phyloP scores from a whole-genome alignment of 2,329 filamentous ascomycete genomes.

The Hirsutella thompsonii region DNA sequence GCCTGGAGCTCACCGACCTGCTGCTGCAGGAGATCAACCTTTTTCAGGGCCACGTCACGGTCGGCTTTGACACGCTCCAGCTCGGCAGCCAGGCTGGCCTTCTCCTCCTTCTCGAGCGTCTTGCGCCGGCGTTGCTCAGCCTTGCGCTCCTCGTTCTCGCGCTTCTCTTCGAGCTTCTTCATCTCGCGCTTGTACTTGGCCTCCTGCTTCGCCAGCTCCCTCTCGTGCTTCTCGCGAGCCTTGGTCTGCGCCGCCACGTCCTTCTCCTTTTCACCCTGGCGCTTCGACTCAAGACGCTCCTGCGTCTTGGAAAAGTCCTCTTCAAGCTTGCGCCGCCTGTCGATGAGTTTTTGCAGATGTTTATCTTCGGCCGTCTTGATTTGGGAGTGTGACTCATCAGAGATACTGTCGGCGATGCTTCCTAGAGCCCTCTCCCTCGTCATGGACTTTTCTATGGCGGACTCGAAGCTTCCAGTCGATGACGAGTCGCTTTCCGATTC shows the following conservation, averaged over 20 bases:
- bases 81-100: constrained; percentile 32
- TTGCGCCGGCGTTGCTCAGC: constrained; percentile 38
- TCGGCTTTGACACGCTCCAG: constrained; percentile 38
- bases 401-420: constrained; percentile 16
- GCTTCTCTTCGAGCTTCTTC: constrained; percentile 50
- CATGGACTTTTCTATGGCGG: constrained; percentile 26
- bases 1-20: constrained; percentile 45
- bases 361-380: constrained; percentile 32
- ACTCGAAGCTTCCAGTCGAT: constrained; percentile 35
- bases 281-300: constrained; percentile 30
- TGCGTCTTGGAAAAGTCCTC: constrained; percentile 46
- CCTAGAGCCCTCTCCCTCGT: constrained; percentile 14
- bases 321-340: constrained; percentile 47
- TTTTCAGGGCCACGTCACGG: constrained; percentile 36
- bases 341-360: constrained; percentile 50
- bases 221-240: constrained; percentile 49
- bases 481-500: constrained; percentile 27
- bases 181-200: constrained; percentile 54
- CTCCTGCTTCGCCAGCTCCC: constrained; percentile 51
- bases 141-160: constrained; percentile 48
- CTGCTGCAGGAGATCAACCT: constrained; percentile 39
- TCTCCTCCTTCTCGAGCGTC: constrained; percentile 39
- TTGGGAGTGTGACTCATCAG: constrained; percentile 24
- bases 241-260: constrained; percentile 40
- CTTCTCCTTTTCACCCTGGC: constrained; percentile 32